Percentiles rank a stretch among this genome's conserved stretches.
Evolutionary conservation across 352 stramenopile species (phyloP).

Genomic region (Pythium brachiatum): DNA sequence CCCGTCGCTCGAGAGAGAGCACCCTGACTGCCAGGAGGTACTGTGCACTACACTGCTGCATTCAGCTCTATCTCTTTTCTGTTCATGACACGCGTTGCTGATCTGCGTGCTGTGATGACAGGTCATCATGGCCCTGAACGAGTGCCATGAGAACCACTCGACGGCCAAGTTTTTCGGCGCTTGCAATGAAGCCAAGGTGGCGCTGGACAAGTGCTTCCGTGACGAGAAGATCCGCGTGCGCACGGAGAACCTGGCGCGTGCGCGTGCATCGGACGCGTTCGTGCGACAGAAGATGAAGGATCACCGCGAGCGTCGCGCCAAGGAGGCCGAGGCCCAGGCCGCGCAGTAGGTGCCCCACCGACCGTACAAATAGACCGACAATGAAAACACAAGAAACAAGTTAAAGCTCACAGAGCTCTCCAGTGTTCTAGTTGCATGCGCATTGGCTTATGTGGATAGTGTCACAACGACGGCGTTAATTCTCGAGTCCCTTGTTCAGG

Average conservation of each 20-base stretch:
- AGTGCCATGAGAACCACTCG: conserved; percentile 76
- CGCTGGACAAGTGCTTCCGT: conserved; percentile 77
- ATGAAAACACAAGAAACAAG: not conserved
- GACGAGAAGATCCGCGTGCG: conserved; percentile 64
- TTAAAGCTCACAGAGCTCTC: not conserved
- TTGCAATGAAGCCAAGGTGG: conserved; percentile 70
- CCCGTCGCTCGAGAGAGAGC: conserved; percentile 71
- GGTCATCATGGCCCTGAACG: conserved; percentile 65
- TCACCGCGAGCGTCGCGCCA: conserved; percentile 43
- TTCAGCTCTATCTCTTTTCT: not conserved
- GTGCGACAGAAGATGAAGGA: conserved; percentile 80
- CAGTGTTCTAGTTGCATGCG: not conserved
- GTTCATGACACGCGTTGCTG: not conserved
- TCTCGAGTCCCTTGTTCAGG: conserved; percentile 49
- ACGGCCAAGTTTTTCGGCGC: conserved; percentile 74
- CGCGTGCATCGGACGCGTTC: conserved; percentile 63
- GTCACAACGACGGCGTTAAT: conserved; percentile 21
- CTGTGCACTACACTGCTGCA: conserved; percentile 7
- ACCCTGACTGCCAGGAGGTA: conserved; percentile 80
- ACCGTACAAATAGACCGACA: not conserved
- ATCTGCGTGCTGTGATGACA: conserved; percentile 21
- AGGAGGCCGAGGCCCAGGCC: conserved; percentile 13
- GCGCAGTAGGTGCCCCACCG: not conserved
- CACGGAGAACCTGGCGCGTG: conserved; percentile 59
- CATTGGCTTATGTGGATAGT: not conserved